These are phyloP conservation scores for Nakazawaea sp. DNA, from an alignment of 805 yeast genomes.

Conservation along the genomic window DNA sequence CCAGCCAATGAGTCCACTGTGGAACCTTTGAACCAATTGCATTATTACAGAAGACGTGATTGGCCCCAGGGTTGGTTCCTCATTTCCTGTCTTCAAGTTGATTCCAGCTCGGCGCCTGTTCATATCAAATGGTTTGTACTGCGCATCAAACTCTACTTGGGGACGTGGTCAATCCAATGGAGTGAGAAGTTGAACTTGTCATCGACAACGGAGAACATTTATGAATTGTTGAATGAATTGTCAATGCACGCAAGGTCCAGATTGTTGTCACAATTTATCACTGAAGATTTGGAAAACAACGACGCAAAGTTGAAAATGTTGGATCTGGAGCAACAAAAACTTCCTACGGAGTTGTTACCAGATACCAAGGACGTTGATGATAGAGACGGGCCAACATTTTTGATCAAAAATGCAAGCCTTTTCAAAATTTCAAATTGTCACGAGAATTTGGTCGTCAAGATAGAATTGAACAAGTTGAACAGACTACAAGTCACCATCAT, in stretches of 20 bases:
- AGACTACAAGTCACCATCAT: slow-evolving; percentile 24
- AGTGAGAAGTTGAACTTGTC: slow-evolving; percentile 19
- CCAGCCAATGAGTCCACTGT: slow-evolving; percentile 4
- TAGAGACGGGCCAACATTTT: slow-evolving; percentile 23
- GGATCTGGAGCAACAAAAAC: slow-evolving; percentile 10
- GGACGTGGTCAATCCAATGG: slow-evolving; percentile 54
- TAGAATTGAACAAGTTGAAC: slow-evolving; percentile 19
- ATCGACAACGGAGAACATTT: slow-evolving; percentile 14
- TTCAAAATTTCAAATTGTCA: slow-evolving; percentile 29
- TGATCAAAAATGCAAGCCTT: slow-evolving; percentile 28
- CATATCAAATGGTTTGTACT: slow-evolving; percentile 47
- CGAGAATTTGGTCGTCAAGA: slow-evolving; percentile 24
- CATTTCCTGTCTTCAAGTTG: slow-evolving; percentile 24
- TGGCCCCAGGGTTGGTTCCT: slow-evolving; percentile 58
- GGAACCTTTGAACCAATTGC: slow-evolving; percentile 17
- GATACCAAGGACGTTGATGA: slow-evolving; percentile 21
- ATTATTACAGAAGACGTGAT: slow-evolving; percentile 38
- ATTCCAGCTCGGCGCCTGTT: slow-evolving; percentile 17
- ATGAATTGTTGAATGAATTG: slow-evolving; percentile 30
- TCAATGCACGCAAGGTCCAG: slow-evolving; percentile 37
- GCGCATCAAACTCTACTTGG: slow-evolving; percentile 38
- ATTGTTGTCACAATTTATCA: slow-evolving; percentile 43
- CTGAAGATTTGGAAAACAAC: slow-evolving; percentile 38
- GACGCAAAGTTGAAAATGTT: slow-evolving; percentile 30
- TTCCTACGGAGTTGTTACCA: slow-evolving; percentile 3